Base-by-base conservation (phyloP, 192 early-diverging fungal species). In the Kickxella alabastrina region DNA sequence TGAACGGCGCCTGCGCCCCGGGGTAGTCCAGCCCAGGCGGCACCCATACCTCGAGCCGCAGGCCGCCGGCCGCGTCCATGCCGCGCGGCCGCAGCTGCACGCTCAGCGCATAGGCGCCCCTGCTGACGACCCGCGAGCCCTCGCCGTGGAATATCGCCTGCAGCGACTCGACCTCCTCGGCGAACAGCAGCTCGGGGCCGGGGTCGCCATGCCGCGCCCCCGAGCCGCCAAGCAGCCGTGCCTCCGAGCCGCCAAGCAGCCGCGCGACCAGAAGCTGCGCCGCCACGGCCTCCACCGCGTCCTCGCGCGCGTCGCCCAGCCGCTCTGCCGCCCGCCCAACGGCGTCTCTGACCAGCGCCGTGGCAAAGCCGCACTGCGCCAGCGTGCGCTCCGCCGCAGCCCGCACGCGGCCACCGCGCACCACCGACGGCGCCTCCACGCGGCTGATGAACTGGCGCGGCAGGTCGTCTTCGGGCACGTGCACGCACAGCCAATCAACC, bases 381-480 rank as follows among this genome's bases (percentile, higher is more conserved):
- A 77, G 39, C 1, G 68, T 58, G 7, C 48, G 46, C 6, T 43
- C 54, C 0, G 68, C 67, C 35, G 41, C n/a, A 9, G 4, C 27
- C 3, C 10, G 27, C 13, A 13, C 35, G 12, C n/a, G 38, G 13
- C 46, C 25, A 0, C 38, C 35, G 6, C 22, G 52, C 3, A 57
- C 43, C 2, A 63, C 27, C n/a, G 43, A 22, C 2, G 69, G 45
- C 1, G 67, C 36, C 3, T 69, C 65, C 17, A 14, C 34, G 26
- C 59, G 62, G 1, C 42, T 53, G 58, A 68, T 32, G 10, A 79
- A 52, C 24, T 57, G 43, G 4, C 37, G 23, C 9, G 77, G 77
- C 46, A 74, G 51, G 73, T 85, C 93, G 62, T 90, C 89, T 51
- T 96, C 93, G 10, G 93, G 91, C 14, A 96, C 85, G 68, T 96